phyloP scores from a whole-genome alignment of 2,329 filamentous ascomycete species.

The Trichoderma polysporum region DNA sequence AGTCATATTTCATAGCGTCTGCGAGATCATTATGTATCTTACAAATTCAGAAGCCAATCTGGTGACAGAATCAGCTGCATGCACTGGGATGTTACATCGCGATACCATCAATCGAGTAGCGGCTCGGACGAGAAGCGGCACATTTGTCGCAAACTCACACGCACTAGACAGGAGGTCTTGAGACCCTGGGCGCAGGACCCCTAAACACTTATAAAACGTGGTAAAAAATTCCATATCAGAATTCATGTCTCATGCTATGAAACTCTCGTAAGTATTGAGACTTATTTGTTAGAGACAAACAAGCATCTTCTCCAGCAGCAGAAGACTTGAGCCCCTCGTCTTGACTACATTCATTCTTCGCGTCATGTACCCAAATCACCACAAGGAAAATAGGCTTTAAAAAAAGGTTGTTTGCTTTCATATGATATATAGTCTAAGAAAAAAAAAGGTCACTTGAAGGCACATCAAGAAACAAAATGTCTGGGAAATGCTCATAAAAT shows the following conservation, averaged over 20 bases:
- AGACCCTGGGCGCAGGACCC: background rate
- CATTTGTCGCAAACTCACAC: background rate
- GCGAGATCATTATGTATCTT: background rate
- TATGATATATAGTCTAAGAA: background rate
- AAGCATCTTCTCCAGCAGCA: background rate
- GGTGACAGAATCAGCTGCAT: constrained; percentile 6
- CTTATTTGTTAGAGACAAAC: background rate
- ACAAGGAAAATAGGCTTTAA: background rate
- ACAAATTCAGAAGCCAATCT: background rate
- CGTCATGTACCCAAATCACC: background rate
- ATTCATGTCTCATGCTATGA: background rate
- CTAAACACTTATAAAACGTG: background rate
- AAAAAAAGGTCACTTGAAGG: background rate
- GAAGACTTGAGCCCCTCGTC: background rate
- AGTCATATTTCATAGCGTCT: background rate
- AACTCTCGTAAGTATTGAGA: no score
- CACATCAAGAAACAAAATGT: background rate
- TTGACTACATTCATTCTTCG: no score
- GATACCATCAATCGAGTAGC: background rate
- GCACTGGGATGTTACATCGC: constrained; percentile 4
- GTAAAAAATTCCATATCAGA: no score
- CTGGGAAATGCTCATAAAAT: background rate
- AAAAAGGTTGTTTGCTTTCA: background rate
- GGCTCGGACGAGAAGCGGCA: background rate
- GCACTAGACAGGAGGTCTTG: background rate